Evolutionary conservation across 2,329 filamentous ascomycete species (phyloP).

Genomic region (Penicillium sp.): DNA sequence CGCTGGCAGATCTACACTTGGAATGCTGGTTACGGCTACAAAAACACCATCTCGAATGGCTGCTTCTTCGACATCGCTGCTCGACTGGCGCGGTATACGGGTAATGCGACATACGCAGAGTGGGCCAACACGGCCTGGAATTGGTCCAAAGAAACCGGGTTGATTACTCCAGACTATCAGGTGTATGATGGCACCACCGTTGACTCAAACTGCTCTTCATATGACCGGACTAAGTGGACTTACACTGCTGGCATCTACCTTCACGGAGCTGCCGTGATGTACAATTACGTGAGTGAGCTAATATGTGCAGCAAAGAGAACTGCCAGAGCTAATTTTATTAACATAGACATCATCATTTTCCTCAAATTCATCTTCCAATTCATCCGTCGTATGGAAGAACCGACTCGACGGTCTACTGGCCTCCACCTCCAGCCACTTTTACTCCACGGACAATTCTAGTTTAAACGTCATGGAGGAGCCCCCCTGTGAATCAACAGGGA

Average conservation of each 20-base stretch:
- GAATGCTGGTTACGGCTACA: constrained; percentile 37
- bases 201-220: constrained; percentile 51
- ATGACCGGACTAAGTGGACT: constrained; percentile 57
- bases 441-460: constrained; percentile 56
- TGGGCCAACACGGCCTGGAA: constrained; percentile 70
- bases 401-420: constrained; percentile 57
- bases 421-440: constrained; percentile 53
- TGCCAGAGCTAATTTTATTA: not conserved
- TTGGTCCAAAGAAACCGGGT: constrained; percentile 55
- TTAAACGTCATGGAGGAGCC: constrained; percentile 59
- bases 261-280: constrained; percentile 55
- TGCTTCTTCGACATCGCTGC: constrained; percentile 37
- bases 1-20: constrained; percentile 39
- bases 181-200: constrained; percentile 59
- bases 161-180: constrained; percentile 53
- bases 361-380: not conserved
- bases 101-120: constrained; percentile 42
- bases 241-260: constrained; percentile 60
- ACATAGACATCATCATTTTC: constrained; percentile 56
- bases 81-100: constrained; percentile 33
- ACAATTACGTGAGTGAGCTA: constrained; percentile 41
- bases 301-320: not conserved
- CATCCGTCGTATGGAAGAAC: constrained; percentile 57
- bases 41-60: constrained; percentile 38
- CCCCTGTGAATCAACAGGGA: constrained; percentile 57